phyloP scores from a whole-genome alignment of 306 rosid genomes.

The Malus orientalis region DNA sequence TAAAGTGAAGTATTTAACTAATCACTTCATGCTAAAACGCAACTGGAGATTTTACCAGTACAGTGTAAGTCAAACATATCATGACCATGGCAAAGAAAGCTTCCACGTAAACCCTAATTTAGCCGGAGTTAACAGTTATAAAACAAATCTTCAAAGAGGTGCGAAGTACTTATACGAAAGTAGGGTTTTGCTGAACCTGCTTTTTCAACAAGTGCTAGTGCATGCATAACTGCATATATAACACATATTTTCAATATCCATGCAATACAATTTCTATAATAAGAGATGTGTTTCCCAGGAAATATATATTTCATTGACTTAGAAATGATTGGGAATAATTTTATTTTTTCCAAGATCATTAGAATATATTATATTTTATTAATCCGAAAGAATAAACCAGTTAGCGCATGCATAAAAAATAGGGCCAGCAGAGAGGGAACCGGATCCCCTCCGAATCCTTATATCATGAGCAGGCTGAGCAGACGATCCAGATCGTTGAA shows the following conservation, averaged over 20 bases:
- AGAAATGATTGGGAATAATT: neutral
- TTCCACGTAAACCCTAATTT: neutral
- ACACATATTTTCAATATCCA: neutral
- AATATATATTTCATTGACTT: neutral
- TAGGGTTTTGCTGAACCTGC: neutral
- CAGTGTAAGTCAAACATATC: neutral
- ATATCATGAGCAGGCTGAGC: no score
- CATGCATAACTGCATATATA: neutral
- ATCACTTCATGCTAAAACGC: neutral
- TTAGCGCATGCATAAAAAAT: neutral
- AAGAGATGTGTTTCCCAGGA: neutral
- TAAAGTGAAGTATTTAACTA: neutral
- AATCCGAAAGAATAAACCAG: neutral
- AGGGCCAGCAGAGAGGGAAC: neutral
- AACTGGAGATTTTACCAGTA: neutral
- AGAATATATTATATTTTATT: neutral
- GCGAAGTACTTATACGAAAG: neutral
- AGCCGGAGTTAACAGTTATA: neutral
- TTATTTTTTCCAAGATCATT: neutral
- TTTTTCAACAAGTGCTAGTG: neutral
- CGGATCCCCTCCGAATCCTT: no score
- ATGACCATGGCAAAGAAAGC: neutral
- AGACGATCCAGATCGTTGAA: no score
- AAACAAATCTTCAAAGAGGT: neutral
- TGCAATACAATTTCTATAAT: neutral